phyloP scores from a whole-genome alignment of 2,329 filamentous ascomycete genomes.

The Fusarium subtropicale region DNA sequence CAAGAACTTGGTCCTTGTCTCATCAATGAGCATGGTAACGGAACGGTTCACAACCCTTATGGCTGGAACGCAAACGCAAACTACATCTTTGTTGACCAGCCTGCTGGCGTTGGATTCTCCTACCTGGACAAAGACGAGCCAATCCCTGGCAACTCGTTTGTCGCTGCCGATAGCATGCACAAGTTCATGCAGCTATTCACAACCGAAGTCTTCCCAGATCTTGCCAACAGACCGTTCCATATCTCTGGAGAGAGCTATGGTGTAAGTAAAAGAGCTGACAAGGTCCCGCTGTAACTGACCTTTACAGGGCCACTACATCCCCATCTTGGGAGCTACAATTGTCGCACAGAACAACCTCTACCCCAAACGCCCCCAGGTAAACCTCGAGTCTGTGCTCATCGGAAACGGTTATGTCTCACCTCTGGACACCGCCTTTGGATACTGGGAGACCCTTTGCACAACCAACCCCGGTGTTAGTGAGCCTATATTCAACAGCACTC shows the following conservation, averaged over 20 bases:
- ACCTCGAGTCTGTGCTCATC: conserved; percentile 30
- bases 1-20: conserved; percentile 38
- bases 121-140: conserved; percentile 36
- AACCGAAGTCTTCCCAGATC: conserved; percentile 21
- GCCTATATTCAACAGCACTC: conserved; percentile 34
- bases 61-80: conserved; percentile 40
- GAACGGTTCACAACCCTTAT: conserved; percentile 30
- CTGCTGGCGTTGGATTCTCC: conserved; percentile 38
- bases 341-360: conserved; percentile 34
- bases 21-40: conserved; percentile 26
- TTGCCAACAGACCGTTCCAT: conserved; percentile 23
- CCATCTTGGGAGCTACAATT: conserved; percentile 39
- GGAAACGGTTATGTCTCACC: conserved; percentile 41
- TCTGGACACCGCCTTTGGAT: conserved; percentile 33
- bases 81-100: conserved; percentile 42
- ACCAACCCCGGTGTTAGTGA: conserved; percentile 29
- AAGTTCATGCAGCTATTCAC: conserved; percentile 38
- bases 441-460: conserved; percentile 41
- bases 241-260: conserved; percentile 41
- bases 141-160: conserved; percentile 29
- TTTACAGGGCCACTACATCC: conserved; percentile 32
- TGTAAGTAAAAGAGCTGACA: neutral
- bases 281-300: neutral
- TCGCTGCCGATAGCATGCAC: conserved; percentile 34
- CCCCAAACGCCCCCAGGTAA: conserved; percentile 24